Evolutionary conservation across 2,329 filamentous ascomycete species (phyloP), one percentile per base, ranked within the genome.

Genomic region (Phialophora expanda): DNA sequence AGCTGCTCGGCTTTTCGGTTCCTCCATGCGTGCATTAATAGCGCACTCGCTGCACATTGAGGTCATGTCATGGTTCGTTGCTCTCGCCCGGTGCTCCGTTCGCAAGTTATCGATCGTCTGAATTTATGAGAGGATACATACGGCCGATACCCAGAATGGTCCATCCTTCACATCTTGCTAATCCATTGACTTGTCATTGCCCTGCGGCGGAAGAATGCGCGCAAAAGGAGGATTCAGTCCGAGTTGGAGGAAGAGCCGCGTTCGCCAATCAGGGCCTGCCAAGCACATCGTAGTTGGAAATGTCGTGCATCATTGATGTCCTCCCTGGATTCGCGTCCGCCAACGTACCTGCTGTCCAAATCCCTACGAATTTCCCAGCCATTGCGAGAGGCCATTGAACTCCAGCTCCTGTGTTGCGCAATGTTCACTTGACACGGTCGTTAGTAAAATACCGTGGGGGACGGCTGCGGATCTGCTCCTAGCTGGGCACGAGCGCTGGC

Each of bases 251-350:
- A n/a, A 11, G 26, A 9, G 53, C 4, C 26, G n/a, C n/a, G 11
- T 30, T 26, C 44, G 61, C 65, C 65, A 67, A 67, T 67, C 51
- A 58, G 22, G 50, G 20, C 50, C 34, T 26, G 65, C 65, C 65
- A 67, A 67, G 65, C 50, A n/a, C 54, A 54, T 46, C 26, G n/a
- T 51, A 41, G 7, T 32, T 38, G 9, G 24, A 30, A 46, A 61
- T 61, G 61, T 64, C 28, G 46, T 61, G 65, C 61, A 67, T 61
- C 57, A 62, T 66, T 44, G 53, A 61, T 55, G 24, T 53, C 20
- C 22, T 22, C 9, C 9, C 28, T 55, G 20, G 26, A 11, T 32
- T 32, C 53, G n/a, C 28, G 53, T 17, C 53, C 14, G 3, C 26
- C 3, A 9, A 5, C 34, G 24, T 14, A 55, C 28, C 28, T 34